Base-by-base conservation (phyloP, 805 yeast genomes). In the Schizosaccharomyces cryophilus region DNA sequence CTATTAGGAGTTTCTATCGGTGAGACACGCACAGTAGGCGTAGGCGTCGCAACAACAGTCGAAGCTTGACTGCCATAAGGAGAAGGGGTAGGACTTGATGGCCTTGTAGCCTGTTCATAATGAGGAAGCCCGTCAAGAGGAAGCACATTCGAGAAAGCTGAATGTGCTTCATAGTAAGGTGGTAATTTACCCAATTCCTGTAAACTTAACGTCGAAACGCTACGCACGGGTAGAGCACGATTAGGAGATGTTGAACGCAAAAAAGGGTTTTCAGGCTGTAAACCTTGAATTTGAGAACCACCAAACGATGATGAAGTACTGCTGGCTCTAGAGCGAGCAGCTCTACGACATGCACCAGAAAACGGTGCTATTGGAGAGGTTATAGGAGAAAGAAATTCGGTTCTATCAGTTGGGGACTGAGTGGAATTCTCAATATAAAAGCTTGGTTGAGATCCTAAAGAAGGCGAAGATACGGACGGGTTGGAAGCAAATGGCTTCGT, bases 61-160 rank as follows among this genome's bases (percentile, higher is more conserved):
- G 51, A 19, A n/a, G 51, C 26, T 19, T 45, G 21, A 45, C 51
- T 45, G 26, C 13, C 26, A 45, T 45, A 13, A 9, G 17, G 26
- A n/a, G 51, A 45, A 1, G 21, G 26, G 26, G 51, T 45, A 13
- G 56, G 56, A 51, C 35, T 51, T 29, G 29, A 24, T 2, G 56
- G 56, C 26, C 29, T 21, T 11, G 56, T 51, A 24, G 56, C 56
- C 26, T 21, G 19, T 51, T 51, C 56, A 29, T 51, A 51, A 29
- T 29, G 35, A 29, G 56, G 56, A 51, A 51, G 56, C 2, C 56
- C 56, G 35, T 51, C 56, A 51, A 51, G 56, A 17, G 56, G 56
- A 15, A 51, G 35, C 9, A 51, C 56, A 29, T 29, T 51, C 6
- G 56, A 24, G 26, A 21, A 51, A 21, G 35, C 35, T 6, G 35